Conservation (phyloP, 2,329 filamentous ascomycete genomes). For the Claviceps maximensis region DNA sequence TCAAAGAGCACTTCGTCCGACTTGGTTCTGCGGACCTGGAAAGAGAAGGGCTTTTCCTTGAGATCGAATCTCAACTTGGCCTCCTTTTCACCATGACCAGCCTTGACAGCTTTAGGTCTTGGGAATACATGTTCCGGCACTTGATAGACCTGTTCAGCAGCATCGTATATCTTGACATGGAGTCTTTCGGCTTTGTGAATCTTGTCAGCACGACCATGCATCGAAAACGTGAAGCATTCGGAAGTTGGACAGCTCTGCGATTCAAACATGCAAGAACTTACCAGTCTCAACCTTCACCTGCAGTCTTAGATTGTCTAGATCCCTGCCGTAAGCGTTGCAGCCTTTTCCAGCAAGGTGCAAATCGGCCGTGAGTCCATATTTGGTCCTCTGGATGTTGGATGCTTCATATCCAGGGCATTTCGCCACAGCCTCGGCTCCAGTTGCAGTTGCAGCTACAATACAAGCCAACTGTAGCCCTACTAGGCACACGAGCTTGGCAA, state of each 20-base stretch:
- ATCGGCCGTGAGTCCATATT: slow-evolving; percentile 49
- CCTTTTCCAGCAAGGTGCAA: slow-evolving; percentile 53
- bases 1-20: slow-evolving; percentile 45
- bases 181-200: slow-evolving; percentile 34
- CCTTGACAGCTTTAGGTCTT: slow-evolving; percentile 30
- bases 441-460: neutral
- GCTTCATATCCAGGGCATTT: slow-evolving; percentile 55
- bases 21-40: slow-evolving; percentile 32
- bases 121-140: slow-evolving; percentile 53
- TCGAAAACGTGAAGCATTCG: neutral
- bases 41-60: slow-evolving; percentile 43
- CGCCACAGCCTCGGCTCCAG: neutral
- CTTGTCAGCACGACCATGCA: neutral
- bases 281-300: slow-evolving; percentile 21
- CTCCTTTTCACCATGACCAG: slow-evolving; percentile 4
- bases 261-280: slow-evolving; percentile 3
- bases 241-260: neutral
- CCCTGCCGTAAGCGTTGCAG: slow-evolving; percentile 59
- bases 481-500: neutral
- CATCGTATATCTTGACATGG: slow-evolving; percentile 60
- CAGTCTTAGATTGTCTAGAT: slow-evolving; percentile 13
- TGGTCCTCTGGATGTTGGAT: slow-evolving; percentile 39
- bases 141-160: slow-evolving; percentile 52
- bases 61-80: slow-evolving; percentile 31
- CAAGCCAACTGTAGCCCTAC: neutral